Evolutionary conservation across 768 basidiomycete species (phyloP).

Genomic region (Gloeopeniophorella convolvens): DNA sequence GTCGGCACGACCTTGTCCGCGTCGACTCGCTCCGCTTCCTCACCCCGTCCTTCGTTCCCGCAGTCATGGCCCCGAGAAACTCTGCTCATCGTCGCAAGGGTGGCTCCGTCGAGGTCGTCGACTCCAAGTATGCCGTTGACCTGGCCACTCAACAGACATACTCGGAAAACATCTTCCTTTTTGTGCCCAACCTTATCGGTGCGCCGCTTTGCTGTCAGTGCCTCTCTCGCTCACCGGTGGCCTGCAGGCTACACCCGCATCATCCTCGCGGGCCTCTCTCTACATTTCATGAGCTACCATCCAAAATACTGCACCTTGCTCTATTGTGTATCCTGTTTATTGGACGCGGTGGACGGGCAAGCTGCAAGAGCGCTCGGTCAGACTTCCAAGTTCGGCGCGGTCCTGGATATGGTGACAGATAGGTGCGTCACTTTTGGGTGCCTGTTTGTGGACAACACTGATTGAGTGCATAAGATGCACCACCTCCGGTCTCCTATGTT

Average conservation of each 20-base stretch:
- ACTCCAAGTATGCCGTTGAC: slow-evolving; percentile 81
- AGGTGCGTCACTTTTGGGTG: slow-evolving; percentile 46
- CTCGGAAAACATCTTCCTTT: slow-evolving; percentile 95
- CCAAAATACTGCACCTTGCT: slow-evolving; percentile 87
- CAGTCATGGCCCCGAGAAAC: slow-evolving; percentile 19
- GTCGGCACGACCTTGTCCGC: not conserved
- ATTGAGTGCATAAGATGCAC: slow-evolving; percentile 61
- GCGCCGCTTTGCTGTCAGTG: slow-evolving; percentile 26
- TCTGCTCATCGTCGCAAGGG: slow-evolving; percentile 33
- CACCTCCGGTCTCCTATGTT: slow-evolving; percentile 90
- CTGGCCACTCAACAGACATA: slow-evolving; percentile 81
- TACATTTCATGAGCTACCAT: slow-evolving; percentile 93
- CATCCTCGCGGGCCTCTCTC: slow-evolving; percentile 79
- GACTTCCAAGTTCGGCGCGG: slow-evolving; percentile 94
- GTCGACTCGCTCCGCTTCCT: not conserved
- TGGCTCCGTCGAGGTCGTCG: slow-evolving; percentile 61
- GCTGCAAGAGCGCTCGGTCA: slow-evolving; percentile 85
- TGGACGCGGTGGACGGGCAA: slow-evolving; percentile 94
- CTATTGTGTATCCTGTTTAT: slow-evolving; percentile 84
- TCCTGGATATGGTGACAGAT: slow-evolving; percentile 99
- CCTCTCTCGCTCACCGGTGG: slow-evolving; percentile 9
- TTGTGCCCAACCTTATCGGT: slow-evolving; percentile 96
- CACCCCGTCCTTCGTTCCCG: not conserved
- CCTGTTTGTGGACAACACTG: not conserved
- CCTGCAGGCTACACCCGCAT: slow-evolving; percentile 80